These are phyloP conservation scores for Solanum infundibuliforme DNA, from an alignment of 257 asterid genomes.

Conservation along the genomic window DNA sequence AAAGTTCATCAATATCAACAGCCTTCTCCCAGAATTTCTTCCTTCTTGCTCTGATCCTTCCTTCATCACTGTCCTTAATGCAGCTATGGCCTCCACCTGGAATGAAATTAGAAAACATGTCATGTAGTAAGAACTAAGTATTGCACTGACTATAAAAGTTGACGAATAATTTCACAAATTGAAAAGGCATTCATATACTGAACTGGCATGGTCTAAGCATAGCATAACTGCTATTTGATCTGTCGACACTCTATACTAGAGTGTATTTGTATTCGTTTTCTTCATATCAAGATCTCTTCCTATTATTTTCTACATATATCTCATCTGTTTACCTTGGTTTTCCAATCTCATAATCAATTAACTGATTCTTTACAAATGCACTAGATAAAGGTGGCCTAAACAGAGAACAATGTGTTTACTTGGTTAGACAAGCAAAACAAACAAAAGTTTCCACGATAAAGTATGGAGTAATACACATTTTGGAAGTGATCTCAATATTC, in stretches of 20 bases:
- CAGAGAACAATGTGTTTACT: neutral
- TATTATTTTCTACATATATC: neutral
- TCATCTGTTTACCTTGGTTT: neutral
- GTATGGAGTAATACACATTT: neutral
- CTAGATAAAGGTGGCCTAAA: neutral
- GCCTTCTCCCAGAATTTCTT: conserved; percentile 92
- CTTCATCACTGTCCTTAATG: conserved; percentile 86
- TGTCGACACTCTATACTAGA: neutral
- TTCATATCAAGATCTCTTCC: neutral
- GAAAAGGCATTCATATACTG: neutral
- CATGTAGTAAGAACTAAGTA: neutral
- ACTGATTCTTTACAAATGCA: neutral
- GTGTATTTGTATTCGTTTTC: neutral
- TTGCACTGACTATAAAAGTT: neutral
- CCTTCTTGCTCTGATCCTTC: conserved; percentile 63
- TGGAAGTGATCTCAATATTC: neutral
- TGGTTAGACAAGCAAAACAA: neutral
- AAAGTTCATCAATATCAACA: conserved; percentile 67
- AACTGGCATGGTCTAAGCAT: neutral
- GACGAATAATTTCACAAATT: neutral
- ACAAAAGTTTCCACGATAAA: neutral
- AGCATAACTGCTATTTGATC: neutral
- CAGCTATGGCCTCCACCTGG: conserved; percentile 99
- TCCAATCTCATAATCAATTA: neutral
- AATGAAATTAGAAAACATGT: neutral